A percentile compares a stretch with the other conserved stretches of the same genome.
phyloP scores from a whole-genome alignment of 371 early-diverging fungal genomes.

The Mortierella sp. region DNA sequence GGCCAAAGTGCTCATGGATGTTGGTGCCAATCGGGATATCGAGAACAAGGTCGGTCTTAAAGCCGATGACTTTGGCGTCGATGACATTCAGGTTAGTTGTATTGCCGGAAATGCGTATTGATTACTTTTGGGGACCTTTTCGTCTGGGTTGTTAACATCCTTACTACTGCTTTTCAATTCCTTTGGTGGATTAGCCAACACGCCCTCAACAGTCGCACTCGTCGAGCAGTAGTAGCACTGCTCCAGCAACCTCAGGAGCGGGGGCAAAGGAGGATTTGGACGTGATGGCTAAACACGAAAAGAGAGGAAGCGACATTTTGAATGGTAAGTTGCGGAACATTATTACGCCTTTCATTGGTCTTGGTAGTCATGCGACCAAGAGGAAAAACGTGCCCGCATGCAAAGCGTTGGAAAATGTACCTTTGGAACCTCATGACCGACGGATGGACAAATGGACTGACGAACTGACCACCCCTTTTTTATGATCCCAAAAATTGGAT shows the following conservation, averaged over 20 bases:
- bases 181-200: neutral
- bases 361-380: neutral
- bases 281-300: slow-evolving; percentile 16
- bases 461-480: neutral
- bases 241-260: neutral
- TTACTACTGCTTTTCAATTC: neutral
- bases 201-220: neutral
- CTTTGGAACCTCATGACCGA: neutral
- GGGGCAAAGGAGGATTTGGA: slow-evolving; percentile 2
- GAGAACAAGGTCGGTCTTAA: slow-evolving; percentile 82
- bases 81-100: slow-evolving; percentile 42
- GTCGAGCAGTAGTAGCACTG: neutral
- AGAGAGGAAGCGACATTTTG: slow-evolving; percentile 68
- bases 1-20: slow-evolving; percentile 78
- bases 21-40: slow-evolving; percentile 82
- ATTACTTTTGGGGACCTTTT: neutral
- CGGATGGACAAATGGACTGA: neutral
- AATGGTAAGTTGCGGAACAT: slow-evolving; percentile 60
- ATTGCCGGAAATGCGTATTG: neutral
- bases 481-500: neutral
- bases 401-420: neutral
- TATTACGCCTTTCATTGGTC: neutral
- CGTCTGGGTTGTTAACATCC: neutral
- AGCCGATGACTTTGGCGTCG: slow-evolving; percentile 72
- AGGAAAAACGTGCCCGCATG: neutral